These are phyloP conservation scores for Ogataea allantospora DNA, from an alignment of 805 yeast genomes.

Conservation along the genomic window DNA sequence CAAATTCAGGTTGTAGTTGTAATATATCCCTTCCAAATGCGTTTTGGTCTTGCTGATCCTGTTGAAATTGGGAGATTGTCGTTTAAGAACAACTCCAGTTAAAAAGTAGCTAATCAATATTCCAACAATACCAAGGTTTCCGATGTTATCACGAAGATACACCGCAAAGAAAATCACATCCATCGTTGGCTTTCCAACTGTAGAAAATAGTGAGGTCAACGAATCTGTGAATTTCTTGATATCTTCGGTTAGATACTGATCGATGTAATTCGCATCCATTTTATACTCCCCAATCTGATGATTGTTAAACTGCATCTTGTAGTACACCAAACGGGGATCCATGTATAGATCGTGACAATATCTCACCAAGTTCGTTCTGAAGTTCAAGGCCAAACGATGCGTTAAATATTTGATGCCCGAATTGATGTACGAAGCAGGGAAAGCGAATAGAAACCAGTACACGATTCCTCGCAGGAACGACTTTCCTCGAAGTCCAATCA, in stretches of 20 bases:
- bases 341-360: conserved; percentile 88
- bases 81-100: conserved; percentile 73
- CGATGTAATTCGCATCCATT: conserved; percentile 60
- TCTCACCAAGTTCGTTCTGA: conserved; percentile 78
- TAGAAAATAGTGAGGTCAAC: conserved; percentile 78
- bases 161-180: conserved; percentile 82
- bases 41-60: conserved; percentile 69
- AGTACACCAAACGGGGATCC: conserved; percentile 77
- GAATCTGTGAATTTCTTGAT: conserved; percentile 77
- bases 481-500: conserved; percentile 75
- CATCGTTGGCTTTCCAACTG: conserved; percentile 87
- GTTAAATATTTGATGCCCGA: conserved; percentile 83
- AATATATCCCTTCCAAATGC: conserved; percentile 82
- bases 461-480: conserved; percentile 74
- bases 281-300: conserved; percentile 33
- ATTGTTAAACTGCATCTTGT: conserved; percentile 68
- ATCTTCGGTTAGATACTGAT: conserved; percentile 85
- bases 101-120: conserved; percentile 76
- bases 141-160: conserved; percentile 81
- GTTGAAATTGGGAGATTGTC: conserved; percentile 83
- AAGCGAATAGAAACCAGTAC: conserved; percentile 86
- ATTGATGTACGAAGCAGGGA: conserved; percentile 91
- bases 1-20: conserved; percentile 79
- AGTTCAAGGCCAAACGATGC: conserved; percentile 72
- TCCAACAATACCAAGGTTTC: conserved; percentile 81